Conservation (phyloP, 495 filamentous ascomycete species). For the Cladorrhinum samala region DNA sequence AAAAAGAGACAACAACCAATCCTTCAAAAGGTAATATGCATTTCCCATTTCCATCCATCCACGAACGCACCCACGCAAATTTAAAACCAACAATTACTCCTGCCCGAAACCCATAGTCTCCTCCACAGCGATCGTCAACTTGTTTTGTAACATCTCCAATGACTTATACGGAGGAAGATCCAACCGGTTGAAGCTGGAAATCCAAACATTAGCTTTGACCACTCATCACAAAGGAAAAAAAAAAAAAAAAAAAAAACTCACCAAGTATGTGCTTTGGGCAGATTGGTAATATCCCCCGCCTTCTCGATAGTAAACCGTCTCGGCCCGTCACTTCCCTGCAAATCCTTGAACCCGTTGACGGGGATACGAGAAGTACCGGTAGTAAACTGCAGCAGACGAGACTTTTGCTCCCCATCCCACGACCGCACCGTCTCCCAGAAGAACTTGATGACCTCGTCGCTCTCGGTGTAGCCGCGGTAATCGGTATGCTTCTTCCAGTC, state of each 20-base stretch:
- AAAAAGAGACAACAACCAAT: neutral
- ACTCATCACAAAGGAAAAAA: neutral
- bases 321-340: constrained; percentile 95
- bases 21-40: neutral
- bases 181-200: constrained; percentile 90
- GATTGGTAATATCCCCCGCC: constrained; percentile 77
- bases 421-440: constrained; percentile 97
- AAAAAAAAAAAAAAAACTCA: constrained; percentile 42
- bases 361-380: constrained; percentile 97
- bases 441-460: constrained; percentile 91
- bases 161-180: constrained; percentile 93
- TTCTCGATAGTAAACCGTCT: constrained; percentile 97
- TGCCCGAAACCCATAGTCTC: constrained; percentile 99
- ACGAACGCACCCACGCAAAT: neutral
- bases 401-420: constrained; percentile 99
- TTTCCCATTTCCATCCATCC: neutral
- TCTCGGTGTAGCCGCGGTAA: constrained; percentile 98
- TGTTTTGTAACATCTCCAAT: constrained; percentile 74
- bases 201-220: neutral
- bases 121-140: constrained; percentile 93
- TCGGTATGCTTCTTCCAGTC: constrained; percentile 99
- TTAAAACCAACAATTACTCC: constrained; percentile 70
- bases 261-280: constrained; percentile 98
- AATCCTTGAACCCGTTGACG: constrained; percentile 99
- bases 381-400: constrained; percentile 89